A percentile compares a stretch with the other conserved stretches of the same genome.
Conservation (phyloP, 257 asterid genomes). For the Leptodermis oblonga region DNA sequence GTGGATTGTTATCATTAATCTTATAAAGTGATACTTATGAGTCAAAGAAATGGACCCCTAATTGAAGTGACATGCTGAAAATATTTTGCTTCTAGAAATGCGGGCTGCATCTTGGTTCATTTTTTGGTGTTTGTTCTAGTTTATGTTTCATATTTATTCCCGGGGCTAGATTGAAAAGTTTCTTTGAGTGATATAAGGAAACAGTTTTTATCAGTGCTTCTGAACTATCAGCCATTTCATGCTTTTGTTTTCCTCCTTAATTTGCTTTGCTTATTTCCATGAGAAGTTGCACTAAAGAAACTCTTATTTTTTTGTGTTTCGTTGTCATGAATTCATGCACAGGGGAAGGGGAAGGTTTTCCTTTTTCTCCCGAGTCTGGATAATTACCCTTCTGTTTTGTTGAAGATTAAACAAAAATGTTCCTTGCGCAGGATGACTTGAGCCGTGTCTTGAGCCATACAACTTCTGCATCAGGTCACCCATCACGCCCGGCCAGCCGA, state of each 20-base stretch:
- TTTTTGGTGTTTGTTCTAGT: neutral
- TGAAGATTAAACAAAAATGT: slow-evolving; percentile 6
- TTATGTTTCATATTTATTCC: neutral
- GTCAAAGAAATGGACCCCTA: neutral
- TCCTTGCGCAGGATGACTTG: slow-evolving; percentile 65
- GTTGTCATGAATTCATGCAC: neutral
- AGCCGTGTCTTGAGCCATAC: slow-evolving; percentile 47
- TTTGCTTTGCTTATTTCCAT: neutral
- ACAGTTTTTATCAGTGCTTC: neutral
- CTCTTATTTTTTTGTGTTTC: neutral
- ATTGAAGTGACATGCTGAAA: neutral
- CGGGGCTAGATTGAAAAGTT: neutral
- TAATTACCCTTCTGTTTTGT: slow-evolving; percentile 1
- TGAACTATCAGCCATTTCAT: neutral
- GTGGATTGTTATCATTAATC: neutral
- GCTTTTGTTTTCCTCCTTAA: neutral
- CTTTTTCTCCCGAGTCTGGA: neutral
- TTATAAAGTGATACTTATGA: neutral
- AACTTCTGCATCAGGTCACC: slow-evolving; percentile 57
- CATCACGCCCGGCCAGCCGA: slow-evolving; percentile 81
- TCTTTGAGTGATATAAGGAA: neutral
- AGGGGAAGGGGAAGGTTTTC: neutral
- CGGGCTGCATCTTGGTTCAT: neutral
- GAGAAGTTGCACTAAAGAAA: neutral
- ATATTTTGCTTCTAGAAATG: neutral